phyloP scores from a whole-genome alignment of 1,139 yeast genomes.

The Saccharomyces uvarum region DNA sequence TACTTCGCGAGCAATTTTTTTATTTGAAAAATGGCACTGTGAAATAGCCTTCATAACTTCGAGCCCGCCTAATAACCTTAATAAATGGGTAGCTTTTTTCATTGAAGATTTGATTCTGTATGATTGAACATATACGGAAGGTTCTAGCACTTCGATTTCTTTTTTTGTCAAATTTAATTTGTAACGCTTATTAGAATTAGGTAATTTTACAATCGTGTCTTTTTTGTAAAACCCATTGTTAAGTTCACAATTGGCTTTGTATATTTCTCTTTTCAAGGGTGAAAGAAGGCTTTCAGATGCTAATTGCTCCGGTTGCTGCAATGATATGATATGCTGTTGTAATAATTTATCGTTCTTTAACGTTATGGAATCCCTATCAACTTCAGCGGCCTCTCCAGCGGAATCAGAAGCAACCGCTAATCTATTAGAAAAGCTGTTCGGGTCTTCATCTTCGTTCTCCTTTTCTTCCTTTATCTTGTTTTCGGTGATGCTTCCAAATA shows the following conservation, averaged over 20 bases:
- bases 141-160: slow-evolving; percentile 76
- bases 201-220: slow-evolving; percentile 44
- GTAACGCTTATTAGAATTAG: slow-evolving; percentile 43
- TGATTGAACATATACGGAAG: slow-evolving; percentile 70
- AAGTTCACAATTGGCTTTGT: slow-evolving; percentile 46
- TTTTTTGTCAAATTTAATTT: slow-evolving; percentile 49
- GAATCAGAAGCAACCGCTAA: slow-evolving; percentile 16
- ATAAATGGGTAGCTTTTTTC: slow-evolving; percentile 79
- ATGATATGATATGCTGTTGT: slow-evolving; percentile 38
- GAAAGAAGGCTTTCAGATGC: slow-evolving; percentile 47
- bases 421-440: slow-evolving; percentile 18
- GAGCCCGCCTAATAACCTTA: slow-evolving; percentile 63
- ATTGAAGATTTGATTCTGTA: slow-evolving; percentile 75
- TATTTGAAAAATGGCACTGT: slow-evolving; percentile 82
- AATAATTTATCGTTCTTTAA: slow-evolving; percentile 35
- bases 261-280: slow-evolving; percentile 67
- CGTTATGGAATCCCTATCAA: slow-evolving; percentile 19
- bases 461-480: slow-evolving; percentile 1
- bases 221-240: slow-evolving; percentile 72
- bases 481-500: slow-evolving; percentile 4
- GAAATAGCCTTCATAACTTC: slow-evolving; percentile 75
- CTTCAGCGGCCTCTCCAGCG: slow-evolving; percentile 12
- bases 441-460: slow-evolving; percentile 7
- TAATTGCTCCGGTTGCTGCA: slow-evolving; percentile 30
- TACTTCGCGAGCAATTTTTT: slow-evolving; percentile 72